These are phyloP conservation scores for Aaosphaeria arxii DNA, from an alignment of 2,329 filamentous ascomycete genomes.

Conservation along the genomic window DNA sequence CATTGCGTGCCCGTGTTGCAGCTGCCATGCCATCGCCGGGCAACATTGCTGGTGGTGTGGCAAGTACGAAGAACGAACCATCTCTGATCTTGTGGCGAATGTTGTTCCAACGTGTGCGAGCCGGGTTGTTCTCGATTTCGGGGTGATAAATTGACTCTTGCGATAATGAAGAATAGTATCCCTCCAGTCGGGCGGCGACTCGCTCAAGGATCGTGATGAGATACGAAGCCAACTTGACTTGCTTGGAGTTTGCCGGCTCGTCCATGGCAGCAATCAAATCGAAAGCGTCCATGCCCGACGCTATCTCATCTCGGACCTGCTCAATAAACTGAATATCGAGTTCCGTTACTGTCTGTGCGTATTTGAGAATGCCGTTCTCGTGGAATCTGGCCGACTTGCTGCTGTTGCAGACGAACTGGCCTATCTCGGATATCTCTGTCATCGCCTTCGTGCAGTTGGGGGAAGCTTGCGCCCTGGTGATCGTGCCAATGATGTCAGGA, in stretches of 20 bases:
- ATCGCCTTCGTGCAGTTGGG: constrained; percentile 45
- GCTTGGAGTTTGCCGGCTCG: constrained; percentile 11
- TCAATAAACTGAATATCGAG: constrained; percentile 15
- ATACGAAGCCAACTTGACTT: constrained; percentile 44
- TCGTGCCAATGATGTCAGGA: constrained; percentile 46
- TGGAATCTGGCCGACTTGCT: constrained; percentile 16
- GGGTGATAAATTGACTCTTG: constrained; percentile 51
- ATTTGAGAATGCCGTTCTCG: constrained; percentile 16
- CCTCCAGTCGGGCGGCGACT: constrained; percentile 50
- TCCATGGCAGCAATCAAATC: constrained; percentile 13
- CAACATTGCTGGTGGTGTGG: constrained; percentile 15
- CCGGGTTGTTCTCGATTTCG: constrained; percentile 52
- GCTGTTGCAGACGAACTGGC: constrained; percentile 51
- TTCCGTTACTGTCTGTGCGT: constrained; percentile 14
- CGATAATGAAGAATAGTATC: constrained; percentile 52
- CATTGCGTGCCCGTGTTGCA: constrained; percentile 5
- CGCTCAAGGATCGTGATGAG: constrained; percentile 51
- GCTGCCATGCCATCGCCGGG: constrained; percentile 3
- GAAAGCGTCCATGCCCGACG: constrained; percentile 18
- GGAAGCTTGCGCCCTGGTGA: constrained; percentile 44
- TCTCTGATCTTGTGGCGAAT: constrained; percentile 49
- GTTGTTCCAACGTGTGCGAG: constrained; percentile 51
- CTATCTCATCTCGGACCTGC: constrained; percentile 16
- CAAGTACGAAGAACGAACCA: constrained; percentile 51
- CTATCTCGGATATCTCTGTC: constrained; percentile 51